Conservation (phyloP, 768 basidiomycete genomes). For the Trametopsis cervina region DNA sequence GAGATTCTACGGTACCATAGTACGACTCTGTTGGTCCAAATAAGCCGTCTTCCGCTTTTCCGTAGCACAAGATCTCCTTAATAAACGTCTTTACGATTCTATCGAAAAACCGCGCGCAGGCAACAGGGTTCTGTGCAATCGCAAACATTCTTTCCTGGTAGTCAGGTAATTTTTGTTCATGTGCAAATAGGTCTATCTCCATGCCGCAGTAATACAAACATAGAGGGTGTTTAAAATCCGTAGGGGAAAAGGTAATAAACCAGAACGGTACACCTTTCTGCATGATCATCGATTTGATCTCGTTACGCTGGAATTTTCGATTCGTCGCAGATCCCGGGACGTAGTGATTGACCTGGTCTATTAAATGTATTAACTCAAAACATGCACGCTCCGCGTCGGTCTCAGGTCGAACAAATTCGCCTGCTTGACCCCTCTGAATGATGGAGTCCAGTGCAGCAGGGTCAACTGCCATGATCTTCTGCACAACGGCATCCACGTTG, state of each 20-base stretch:
- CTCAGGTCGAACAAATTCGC: no score
- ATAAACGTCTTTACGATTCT: conserved; percentile 7
- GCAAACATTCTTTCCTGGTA: conserved; percentile 1
- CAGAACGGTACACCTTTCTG: conserved; percentile 13
- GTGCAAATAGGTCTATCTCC: conserved; percentile 1
- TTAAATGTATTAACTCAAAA: background rate
- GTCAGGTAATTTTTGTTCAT: background rate
- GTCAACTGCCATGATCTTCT: no score
- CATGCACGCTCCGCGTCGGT: conserved; percentile 29
- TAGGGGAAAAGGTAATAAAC: conserved; percentile 19
- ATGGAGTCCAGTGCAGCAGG: no score
- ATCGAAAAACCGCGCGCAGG: conserved; percentile 11
- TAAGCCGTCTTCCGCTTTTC: conserved; percentile 10
- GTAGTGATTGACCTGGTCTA: conserved; percentile 11
- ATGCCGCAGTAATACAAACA: conserved; percentile 14
- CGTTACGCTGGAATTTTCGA: conserved; percentile 12
- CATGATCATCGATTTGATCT: conserved; percentile 15
- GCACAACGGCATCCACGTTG: no score
- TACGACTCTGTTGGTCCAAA: conserved; percentile 27
- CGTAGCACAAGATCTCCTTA: conserved; percentile 5
- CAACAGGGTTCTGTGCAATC: conserved; percentile 11
- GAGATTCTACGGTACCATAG: conserved; percentile 35
- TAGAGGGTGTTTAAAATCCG: conserved; percentile 16
- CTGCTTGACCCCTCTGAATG: no score
- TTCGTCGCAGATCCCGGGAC: conserved; percentile 13